Conservation (phyloP, 2,329 filamentous ascomycete species). For the Pseudogymnoascus sp. region DNA sequence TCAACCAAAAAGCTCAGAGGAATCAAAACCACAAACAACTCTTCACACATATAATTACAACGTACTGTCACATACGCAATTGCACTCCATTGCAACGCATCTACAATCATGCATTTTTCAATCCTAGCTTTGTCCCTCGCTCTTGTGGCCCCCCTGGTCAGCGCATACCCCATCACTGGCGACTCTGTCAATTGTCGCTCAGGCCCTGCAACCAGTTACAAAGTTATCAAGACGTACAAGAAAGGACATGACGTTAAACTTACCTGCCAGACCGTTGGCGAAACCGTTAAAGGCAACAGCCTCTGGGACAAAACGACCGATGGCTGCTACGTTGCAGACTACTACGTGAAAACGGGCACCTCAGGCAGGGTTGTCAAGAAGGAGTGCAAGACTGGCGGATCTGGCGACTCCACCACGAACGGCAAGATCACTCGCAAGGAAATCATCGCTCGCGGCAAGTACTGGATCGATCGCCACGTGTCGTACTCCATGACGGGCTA, state of each 20-base stretch:
- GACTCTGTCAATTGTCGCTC: slow-evolving; percentile 1
- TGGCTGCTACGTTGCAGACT: slow-evolving; percentile 13
- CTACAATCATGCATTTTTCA: not conserved
- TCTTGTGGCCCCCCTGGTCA: not conserved
- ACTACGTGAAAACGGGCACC: slow-evolving; percentile 13
- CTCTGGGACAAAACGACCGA: slow-evolving; percentile 14
- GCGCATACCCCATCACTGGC: slow-evolving; percentile 8
- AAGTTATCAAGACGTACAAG: slow-evolving; percentile 11
- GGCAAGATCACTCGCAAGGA: slow-evolving; percentile 6
- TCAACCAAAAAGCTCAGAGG: not conserved
- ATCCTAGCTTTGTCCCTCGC: not conserved
- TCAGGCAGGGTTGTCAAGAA: not conserved
- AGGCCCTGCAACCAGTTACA: slow-evolving; percentile 7
- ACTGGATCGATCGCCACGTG: slow-evolving; percentile 1
- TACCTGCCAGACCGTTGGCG: slow-evolving; percentile 11
- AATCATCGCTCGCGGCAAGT: not conserved
- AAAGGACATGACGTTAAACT: slow-evolving; percentile 11
- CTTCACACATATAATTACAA: not conserved
- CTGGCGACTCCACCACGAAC: not conserved
- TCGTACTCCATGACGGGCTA: not conserved
- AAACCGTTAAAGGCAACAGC: slow-evolving; percentile 10
- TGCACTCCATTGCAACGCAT: not conserved
- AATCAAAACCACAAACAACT: not conserved
- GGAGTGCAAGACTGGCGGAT: not conserved
- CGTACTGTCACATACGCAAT: not conserved